Evolutionary conservation across 1,139 yeast species (phyloP).

Genomic region (Lipomyces yarrowii): DNA sequence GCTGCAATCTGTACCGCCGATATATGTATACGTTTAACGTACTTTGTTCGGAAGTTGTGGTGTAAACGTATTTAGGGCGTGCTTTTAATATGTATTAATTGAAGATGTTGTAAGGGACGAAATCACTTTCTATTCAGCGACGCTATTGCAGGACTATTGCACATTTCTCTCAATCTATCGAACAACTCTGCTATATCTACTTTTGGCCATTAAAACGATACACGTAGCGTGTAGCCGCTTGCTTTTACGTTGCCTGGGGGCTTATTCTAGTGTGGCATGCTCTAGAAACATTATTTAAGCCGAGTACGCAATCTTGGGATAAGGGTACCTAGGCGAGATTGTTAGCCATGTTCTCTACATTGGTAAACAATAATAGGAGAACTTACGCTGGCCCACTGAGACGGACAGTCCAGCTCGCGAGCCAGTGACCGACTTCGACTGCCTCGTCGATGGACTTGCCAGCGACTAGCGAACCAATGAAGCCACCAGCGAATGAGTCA

Average conservation of each 20-base stretch:
- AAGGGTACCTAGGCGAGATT: conserved; percentile 15
- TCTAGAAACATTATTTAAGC: not conserved
- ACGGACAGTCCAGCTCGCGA: conserved; percentile 89
- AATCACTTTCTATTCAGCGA: not conserved
- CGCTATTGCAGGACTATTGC: not conserved
- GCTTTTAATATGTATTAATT: not conserved
- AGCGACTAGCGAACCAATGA: conserved; percentile 83
- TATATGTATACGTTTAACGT: not conserved
- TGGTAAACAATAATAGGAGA: conserved; percentile 66
- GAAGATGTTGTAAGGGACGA: not conserved
- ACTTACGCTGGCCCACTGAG: conserved; percentile 87
- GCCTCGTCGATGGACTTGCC: conserved; percentile 62
- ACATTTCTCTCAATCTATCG: not conserved
- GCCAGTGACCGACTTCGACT: conserved; percentile 93
- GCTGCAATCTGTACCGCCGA: not conserved
- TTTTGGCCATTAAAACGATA: not conserved
- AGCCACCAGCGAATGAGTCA: conserved; percentile 98
- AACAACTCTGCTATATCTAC: not conserved
- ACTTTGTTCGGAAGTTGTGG: not conserved
- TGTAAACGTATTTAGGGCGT: not conserved
- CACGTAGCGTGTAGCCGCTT: not conserved
- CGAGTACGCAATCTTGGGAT: conserved; percentile 23
- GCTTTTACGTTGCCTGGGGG: not conserved
- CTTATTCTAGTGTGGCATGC: not conserved
- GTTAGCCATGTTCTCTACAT: conserved; percentile 49